Evolutionary conservation across 441 rosid species (phyloP), one percentile per base, ranked within the genome.

Genomic region (Populus hybrid): DNA sequence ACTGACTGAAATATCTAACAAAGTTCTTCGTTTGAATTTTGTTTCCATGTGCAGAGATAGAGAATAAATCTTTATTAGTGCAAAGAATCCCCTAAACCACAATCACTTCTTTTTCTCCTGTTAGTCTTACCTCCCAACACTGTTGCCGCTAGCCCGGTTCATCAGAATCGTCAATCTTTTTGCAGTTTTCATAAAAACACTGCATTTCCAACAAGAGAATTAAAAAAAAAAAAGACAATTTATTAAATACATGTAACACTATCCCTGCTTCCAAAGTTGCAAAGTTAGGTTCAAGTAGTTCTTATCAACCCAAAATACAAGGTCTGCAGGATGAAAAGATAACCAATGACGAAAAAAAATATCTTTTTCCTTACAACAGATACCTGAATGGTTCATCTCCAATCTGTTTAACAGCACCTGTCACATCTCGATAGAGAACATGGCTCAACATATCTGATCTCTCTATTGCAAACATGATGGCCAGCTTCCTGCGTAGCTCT

Each of bases 301-400:
- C 23, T 63, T 67, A 71, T 9, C 28, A 59, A 72, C 34, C 69
- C 46, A 63, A 61, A 59, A 35, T 46, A 28, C 30, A 26, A 34
- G 38, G 50, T 10, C 14, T 4, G 40, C 12, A 36, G 42, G 38
- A 50, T 10, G 11, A 64, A 5, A 20, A 42, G 23, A 70, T 12
- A 2, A 63, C 21, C 40, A 38, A 64, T 34, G 40, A 16, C 1
- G 16, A 8, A 64, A 38, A 6, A 10, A 50, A 10, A 35, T 11
- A 8, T 14, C 4, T 32, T 10, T 36, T 1, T 20, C 36, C 14
- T 26, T 32, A 0, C 34, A 30, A 73, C 7, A 21, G 14, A 38
- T 85, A 94, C 99, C 99, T 90, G 95, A 90, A 95, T 61, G 97
- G 95, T 83, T 93, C 97, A 36, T 86, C 94, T 76, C 97, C 98